Evolutionary conservation across 192 early-diverging fungal species (phyloP), one percentile per base, ranked within the genome.

Genomic region (Coemansia sp.): DNA sequence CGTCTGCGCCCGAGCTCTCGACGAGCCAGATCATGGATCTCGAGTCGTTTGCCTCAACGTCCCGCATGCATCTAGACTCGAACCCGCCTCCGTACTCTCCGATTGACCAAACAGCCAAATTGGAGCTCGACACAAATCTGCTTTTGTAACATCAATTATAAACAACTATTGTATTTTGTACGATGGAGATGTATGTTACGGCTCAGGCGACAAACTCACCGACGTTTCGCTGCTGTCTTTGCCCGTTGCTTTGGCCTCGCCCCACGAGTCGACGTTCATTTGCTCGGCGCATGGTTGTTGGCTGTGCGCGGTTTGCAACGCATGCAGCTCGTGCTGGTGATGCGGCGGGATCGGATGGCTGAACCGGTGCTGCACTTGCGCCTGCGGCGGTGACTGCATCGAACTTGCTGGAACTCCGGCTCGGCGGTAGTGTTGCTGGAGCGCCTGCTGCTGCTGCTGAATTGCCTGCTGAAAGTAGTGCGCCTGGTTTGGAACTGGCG

Each of bases 181-280:
- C 12, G 7, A 2, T 0, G 5, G 3, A 4, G 5, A 5, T 44
- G 42, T 44, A 12, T 12, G 3, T 17, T 23, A 26, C 12, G 73
- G 65, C 50, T 72, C 75, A 1, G 75, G 75, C 25, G 69, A 69
- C 20, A 78, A 31, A 4, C 72, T 65, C 23, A 78, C 75, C 2
- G 75, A 78, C 62, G 71, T 65, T 19, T 78, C 75, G 56, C 75
- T 78, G 26, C 61, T 64, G 42, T 78, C 75, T 50, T 65, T 68
- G 56, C 69, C 65, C 3, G 58, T 42, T 1, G 54, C 54, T 5
- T 17, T 21, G 25, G 17, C 44, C 38, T 48, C 60, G 12, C 38
- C 20, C 60, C 19, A 37, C 34, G 26, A 15, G 20, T 48, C 46
- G 0, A 19, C 46, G n/a, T 48, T 19, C 46, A 48, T 48, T 17